Conservation (phyloP, 2,329 filamentous ascomycete genomes). For the Trichoderma sp. region DNA sequence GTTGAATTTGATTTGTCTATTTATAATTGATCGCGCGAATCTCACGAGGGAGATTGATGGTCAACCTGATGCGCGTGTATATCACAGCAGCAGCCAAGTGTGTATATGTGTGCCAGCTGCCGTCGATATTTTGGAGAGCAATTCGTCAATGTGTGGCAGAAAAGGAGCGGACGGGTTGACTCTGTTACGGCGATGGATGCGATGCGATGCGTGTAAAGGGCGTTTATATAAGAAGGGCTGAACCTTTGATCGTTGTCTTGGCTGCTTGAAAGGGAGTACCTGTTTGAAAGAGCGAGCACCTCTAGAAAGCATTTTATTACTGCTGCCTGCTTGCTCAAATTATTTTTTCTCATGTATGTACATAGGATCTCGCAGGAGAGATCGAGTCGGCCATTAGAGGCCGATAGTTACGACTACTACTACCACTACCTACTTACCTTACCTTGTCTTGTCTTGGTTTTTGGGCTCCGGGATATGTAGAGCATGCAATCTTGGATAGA, state of each 20-base stretch:
- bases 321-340: background rate
- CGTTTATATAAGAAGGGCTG: constrained; percentile 17
- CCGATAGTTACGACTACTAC: constrained; percentile 17
- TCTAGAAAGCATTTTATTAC: background rate
- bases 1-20: background rate
- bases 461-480: constrained; percentile 1
- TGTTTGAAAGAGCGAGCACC: constrained; percentile 8
- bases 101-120: background rate
- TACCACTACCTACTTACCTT: background rate
- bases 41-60: background rate
- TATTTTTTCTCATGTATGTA: constrained; percentile 17
- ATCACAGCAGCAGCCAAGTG: background rate
- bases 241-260: constrained; percentile 11
- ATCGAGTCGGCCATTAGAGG: constrained; percentile 13
- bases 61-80: background rate
- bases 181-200: constrained; percentile 9
- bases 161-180: background rate
- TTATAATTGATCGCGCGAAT: constrained; percentile 1
- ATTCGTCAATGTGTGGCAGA: background rate
- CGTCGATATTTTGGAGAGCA: background rate
- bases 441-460: background rate
- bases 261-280: constrained; percentile 4
- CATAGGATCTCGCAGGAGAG: constrained; percentile 16
- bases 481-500: constrained; percentile 3
- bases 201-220: constrained; percentile 16